Evolutionary conservation across 2,329 filamentous ascomycete genomes (phyloP), one percentile per base, ranked within the genome.

Genomic region (Ophidiomyces ophidiicola): DNA sequence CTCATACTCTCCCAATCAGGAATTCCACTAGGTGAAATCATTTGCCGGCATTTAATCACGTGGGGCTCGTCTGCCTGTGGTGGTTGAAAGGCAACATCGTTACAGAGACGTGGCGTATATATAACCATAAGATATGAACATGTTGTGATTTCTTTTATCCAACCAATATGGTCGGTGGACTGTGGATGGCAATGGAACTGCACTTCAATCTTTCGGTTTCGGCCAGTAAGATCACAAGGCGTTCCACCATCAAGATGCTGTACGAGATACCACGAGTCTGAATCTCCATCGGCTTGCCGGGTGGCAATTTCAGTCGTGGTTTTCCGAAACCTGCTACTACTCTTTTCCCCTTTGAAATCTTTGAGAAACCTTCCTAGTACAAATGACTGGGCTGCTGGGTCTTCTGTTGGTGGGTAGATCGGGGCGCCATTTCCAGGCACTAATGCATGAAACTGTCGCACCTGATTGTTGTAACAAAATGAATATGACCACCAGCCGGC

Each of bases 401-500:
- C 87, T 51, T 83, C 79, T 32, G 79, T 70, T 0, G 87, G 87
- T 17, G 83, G 80, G 48, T 75, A 78, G 19, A 67, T 61, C 1
- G 75, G 72, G 7, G 81, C 74, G 2, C 78, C 78, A 44, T 78
- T 76, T 31, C 75, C 71, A 2, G 76, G 76, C 1, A 84, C 74
- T 43, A 88, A 64, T 31, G 85, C 84, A 58, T 94, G 87, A 61
- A 92, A 94, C 60, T 94, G 87, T 53, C 83, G 81, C 45, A 94
- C 79, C 46, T 88, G 77, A 45, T 79, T 72, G 55, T 83, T 83
- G 63, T 93, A 90, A 68, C 87, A 94, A 60, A 94, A 94, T 50
- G 80, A 82, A 62, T 94, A 94, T 54, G 82, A 90, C 87, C 87
- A 94, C 87, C 87, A 94, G 0, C 87, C 87, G 1, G 78, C 82